Conservation (phyloP, 1,139 yeast genomes). For the Geotrichum armillariae region DNA sequence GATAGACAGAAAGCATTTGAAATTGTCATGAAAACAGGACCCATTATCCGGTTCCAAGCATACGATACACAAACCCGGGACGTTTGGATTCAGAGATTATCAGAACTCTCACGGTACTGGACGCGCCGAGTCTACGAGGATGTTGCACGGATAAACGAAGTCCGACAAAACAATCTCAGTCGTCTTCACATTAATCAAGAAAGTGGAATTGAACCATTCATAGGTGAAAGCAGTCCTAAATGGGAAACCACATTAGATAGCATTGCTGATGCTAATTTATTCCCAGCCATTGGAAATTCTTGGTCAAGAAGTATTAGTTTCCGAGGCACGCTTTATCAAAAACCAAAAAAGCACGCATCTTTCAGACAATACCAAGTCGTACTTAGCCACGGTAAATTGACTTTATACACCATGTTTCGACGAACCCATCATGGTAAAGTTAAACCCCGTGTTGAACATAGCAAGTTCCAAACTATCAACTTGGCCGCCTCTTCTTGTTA, state of each 20-base stretch:
- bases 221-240: constrained; percentile 41
- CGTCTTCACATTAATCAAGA: constrained; percentile 55
- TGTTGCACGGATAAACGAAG: constrained; percentile 37
- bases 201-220: constrained; percentile 13
- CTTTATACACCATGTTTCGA: constrained; percentile 48
- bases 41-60: constrained; percentile 57
- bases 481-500: constrained; percentile 57
- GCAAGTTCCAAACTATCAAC: constrained; percentile 45
- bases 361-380: constrained; percentile 63
- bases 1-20: constrained; percentile 49
- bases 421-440: constrained; percentile 40
- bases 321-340: constrained; percentile 67
- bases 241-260: constrained; percentile 50
- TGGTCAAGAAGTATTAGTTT: constrained; percentile 57
- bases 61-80: constrained; percentile 51
- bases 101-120: constrained; percentile 60
- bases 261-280: constrained; percentile 55
- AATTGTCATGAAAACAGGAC: constrained; percentile 50
- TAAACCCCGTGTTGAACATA: constrained; percentile 28
- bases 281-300: constrained; percentile 34
- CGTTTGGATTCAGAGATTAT: constrained; percentile 63
- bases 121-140: constrained; percentile 47
- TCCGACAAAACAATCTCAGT: constrained; percentile 50
- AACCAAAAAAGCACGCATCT: constrained; percentile 65
- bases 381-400: constrained; percentile 66